Percentiles rank a stretch among this genome's conserved stretches.
Evolutionary conservation across 2,329 filamentous ascomycete genomes (phyloP).

Genomic region (Ophiostoma montium): DNA sequence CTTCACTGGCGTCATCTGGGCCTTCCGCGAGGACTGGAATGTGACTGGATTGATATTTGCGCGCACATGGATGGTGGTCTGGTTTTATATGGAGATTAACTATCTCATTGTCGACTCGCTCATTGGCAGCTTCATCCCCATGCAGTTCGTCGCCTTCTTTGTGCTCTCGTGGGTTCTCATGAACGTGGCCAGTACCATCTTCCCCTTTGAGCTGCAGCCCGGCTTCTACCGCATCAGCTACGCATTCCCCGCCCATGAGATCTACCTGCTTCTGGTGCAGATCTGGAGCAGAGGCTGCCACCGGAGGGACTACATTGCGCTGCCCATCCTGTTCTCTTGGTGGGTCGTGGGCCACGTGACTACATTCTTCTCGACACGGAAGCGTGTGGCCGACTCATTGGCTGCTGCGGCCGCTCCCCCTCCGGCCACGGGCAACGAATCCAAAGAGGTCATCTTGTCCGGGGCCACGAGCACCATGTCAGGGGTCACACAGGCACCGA

Average conservation of each 20-base stretch:
- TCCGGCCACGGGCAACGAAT: no score
- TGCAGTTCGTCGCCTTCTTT: slow-evolving; percentile 2
- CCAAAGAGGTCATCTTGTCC: no score
- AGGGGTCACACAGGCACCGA: no score
- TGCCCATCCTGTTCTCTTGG: slow-evolving; percentile 29
- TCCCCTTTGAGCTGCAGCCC: slow-evolving; percentile 29
- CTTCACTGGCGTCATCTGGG: slow-evolving; percentile 29
- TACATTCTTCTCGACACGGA: not conserved
- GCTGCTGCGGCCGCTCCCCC: no score
- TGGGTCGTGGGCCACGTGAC: slow-evolving; percentile 1
- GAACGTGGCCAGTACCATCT: slow-evolving; percentile 27
- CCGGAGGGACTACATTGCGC: slow-evolving; percentile 22
- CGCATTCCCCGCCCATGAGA: slow-evolving; percentile 24
- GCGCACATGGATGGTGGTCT: slow-evolving; percentile 20
- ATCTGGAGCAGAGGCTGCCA: slow-evolving; percentile 29
- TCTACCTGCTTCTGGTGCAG: slow-evolving; percentile 26
- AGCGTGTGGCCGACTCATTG: not conserved
- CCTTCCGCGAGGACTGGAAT: slow-evolving; percentile 26
- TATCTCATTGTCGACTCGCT: slow-evolving; percentile 3
- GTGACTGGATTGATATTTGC: slow-evolving; percentile 21
- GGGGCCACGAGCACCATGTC: no score
- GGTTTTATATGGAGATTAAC: slow-evolving; percentile 19
- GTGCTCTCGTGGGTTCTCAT: slow-evolving; percentile 27
- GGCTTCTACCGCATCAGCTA: slow-evolving; percentile 27
- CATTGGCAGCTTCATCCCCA: slow-evolving; percentile 1